These are phyloP conservation scores for Beauveria medogensis DNA, from an alignment of 2,329 filamentous ascomycete genomes.

Conservation along the genomic window DNA sequence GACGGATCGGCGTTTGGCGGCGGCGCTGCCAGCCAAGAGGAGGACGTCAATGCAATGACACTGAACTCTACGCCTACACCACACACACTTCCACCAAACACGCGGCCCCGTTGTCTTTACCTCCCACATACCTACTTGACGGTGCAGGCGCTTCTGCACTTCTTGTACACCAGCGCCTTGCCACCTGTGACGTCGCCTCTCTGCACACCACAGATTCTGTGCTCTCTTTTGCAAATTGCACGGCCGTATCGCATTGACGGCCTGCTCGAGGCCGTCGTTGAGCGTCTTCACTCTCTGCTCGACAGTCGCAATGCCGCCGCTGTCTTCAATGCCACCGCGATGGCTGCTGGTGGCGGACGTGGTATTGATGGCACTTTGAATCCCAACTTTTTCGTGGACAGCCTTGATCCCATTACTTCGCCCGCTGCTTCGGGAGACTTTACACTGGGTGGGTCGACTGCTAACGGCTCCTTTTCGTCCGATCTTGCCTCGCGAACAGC, in stretches of 20 bases:
- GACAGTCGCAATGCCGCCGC: slow-evolving; percentile 93
- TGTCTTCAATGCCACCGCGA: slow-evolving; percentile 95
- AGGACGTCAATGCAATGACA: slow-evolving; percentile 31
- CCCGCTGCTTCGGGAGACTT: slow-evolving; percentile 27
- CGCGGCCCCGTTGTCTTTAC: slow-evolving; percentile 78
- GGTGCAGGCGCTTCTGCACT: slow-evolving; percentile 83
- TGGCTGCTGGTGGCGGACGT: slow-evolving; percentile 90
- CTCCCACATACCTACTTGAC: slow-evolving; percentile 88
- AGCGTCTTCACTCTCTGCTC: slow-evolving; percentile 78
- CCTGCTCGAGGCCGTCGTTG: slow-evolving; percentile 83
- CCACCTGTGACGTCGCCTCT: slow-evolving; percentile 67
- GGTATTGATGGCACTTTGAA: slow-evolving; percentile 63
- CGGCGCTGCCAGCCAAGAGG: slow-evolving; percentile 27
- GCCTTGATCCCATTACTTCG: slow-evolving; percentile 34
- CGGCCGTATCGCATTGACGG: slow-evolving; percentile 91
- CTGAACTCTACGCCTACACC: slow-evolving; percentile 52
- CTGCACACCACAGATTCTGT: slow-evolving; percentile 91
- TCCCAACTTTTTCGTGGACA: slow-evolving; percentile 53
- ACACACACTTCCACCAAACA: slow-evolving; percentile 47
- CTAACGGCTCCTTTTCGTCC: slow-evolving; percentile 21
- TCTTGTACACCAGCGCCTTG: slow-evolving; percentile 84
- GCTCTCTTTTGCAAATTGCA: slow-evolving; percentile 86
- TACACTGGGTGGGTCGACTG: slow-evolving; percentile 22
- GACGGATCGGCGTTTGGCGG: slow-evolving; percentile 24
- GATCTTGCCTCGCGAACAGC: slow-evolving; percentile 28